phyloP scores from a whole-genome alignment of 306 rosid genomes.

The Quercus ilex region DNA sequence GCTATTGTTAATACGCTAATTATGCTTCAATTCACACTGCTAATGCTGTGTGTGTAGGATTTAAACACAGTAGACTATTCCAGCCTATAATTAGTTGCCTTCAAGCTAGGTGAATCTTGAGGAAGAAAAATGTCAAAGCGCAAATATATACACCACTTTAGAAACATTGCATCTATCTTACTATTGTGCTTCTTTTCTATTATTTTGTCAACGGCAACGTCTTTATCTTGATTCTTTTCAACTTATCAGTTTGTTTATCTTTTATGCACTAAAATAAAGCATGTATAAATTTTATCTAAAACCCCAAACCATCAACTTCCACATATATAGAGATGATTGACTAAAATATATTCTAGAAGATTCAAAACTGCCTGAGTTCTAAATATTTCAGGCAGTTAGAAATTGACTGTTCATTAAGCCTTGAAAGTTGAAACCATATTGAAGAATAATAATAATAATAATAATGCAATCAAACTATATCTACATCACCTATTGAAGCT shows the following conservation, averaged over 20 bases:
- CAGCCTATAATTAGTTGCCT: too few relatives aligned
- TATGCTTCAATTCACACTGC: too few relatives aligned
- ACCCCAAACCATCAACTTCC: not conserved
- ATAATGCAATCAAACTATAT: conserved; percentile 24
- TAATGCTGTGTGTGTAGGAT: too few relatives aligned
- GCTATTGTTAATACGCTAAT: too few relatives aligned
- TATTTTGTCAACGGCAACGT: not conserved
- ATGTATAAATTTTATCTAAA: not conserved
- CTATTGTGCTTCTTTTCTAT: not conserved
- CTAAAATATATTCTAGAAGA: not conserved
- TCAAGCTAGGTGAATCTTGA: too few relatives aligned
- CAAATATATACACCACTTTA: too few relatives aligned
- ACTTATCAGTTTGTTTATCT: not conserved
- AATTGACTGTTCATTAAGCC: conserved; percentile 25
- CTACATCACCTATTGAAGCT: conserved; percentile 33
- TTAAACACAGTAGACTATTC: too few relatives aligned
- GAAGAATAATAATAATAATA: conserved; percentile 24
- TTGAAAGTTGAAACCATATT: conserved; percentile 28
- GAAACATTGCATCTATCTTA: not conserved
- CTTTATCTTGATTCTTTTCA: not conserved
- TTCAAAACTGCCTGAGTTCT: not conserved
- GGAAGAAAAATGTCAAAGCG: too few relatives aligned
- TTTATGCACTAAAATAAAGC: not conserved
- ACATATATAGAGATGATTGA: not conserved
- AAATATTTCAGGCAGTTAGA: conserved; percentile 32